Evolutionary conservation across 2,329 filamentous ascomycete genomes (phyloP).

Genomic region (Colletotrichum higginsianum): DNA sequence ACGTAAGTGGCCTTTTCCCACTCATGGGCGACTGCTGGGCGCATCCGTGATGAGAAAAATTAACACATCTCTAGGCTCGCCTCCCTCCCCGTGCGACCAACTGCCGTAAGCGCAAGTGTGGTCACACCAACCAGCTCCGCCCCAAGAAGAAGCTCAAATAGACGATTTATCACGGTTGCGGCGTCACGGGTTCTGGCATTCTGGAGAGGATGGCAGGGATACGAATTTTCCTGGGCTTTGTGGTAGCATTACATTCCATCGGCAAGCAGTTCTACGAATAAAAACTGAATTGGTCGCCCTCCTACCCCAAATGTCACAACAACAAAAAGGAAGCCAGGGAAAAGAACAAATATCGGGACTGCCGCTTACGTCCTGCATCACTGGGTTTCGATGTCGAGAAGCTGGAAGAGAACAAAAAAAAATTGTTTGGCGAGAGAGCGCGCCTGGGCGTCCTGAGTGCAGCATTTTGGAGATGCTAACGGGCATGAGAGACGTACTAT

Average conservation of each 20-base stretch:
- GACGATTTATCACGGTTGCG: constrained; percentile 59
- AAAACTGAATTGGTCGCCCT: constrained; percentile 42
- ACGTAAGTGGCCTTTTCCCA: constrained; percentile 73
- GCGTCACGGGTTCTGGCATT: constrained; percentile 57
- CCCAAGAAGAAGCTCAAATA: constrained; percentile 99
- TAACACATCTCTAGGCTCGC: constrained; percentile 69
- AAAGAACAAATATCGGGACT: not conserved
- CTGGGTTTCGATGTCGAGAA: not conserved
- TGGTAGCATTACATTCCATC: constrained; percentile 53
- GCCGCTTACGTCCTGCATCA: constrained; percentile 5
- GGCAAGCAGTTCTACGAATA: constrained; percentile 42
- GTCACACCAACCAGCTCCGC: constrained; percentile 99
- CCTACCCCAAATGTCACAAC: constrained; percentile 26
- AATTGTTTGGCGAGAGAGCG: constrained; percentile 37
- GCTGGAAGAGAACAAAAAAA: constrained; percentile 23
- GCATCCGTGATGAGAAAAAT: not conserved
- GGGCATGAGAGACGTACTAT: constrained; percentile 40
- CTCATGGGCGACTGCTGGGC: not conserved
- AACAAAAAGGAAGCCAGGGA: not conserved
- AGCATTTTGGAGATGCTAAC: constrained; percentile 34
- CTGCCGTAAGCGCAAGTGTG: constrained; percentile 99
- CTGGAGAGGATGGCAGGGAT: constrained; percentile 46
- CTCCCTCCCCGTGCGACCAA: constrained; percentile 99
- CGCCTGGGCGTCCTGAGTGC: constrained; percentile 41
- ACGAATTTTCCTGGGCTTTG: constrained; percentile 54